A percentile compares a stretch with the other conserved stretches of the same genome.
phyloP scores from a whole-genome alignment of 371 early-diverging fungal genomes.

The Mucor irregularis region DNA sequence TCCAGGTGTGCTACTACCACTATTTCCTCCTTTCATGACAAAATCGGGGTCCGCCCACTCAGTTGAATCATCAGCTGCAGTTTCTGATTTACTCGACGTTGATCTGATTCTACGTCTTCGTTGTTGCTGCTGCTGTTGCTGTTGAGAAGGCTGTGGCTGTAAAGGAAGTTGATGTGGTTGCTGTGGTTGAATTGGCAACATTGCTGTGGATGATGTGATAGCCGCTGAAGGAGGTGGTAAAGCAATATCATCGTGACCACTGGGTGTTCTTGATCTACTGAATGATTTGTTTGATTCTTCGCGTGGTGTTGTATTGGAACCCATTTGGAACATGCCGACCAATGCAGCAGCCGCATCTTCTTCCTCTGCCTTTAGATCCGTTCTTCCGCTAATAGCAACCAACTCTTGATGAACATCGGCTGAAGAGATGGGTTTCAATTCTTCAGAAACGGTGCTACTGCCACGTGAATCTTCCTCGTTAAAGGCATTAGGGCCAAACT shows the following conservation, averaged over 20 bases:
- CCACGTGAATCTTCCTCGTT: conserved; percentile 41
- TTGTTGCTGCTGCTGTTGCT: conserved; percentile 7
- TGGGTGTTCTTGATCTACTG: conserved; percentile 14
- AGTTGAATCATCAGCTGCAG: conserved; percentile 12
- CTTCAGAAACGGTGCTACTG: neutral
- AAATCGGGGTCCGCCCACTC: conserved; percentile 34
- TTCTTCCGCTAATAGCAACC: conserved; percentile 19
- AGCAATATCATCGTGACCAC: conserved; percentile 3
- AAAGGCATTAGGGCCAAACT: conserved; percentile 64
- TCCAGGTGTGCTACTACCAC: neutral
- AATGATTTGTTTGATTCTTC: neutral
- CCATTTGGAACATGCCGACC: conserved; percentile 53
- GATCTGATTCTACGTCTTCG: conserved; percentile 29
- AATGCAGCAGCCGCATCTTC: conserved; percentile 55
- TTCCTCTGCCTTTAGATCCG: conserved; percentile 50
- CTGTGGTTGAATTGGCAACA: neutral
- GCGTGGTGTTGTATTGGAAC: conserved; percentile 20
- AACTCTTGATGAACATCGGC: neutral
- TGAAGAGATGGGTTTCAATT: neutral
- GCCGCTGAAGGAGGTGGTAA: neutral
- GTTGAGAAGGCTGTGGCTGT: neutral
- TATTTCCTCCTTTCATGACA: too few relatives aligned
- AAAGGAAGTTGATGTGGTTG: neutral
- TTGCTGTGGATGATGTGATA: neutral
- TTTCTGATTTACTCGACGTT: conserved; percentile 26